Conservation (phyloP, 2,329 filamentous ascomycete genomes). For the Rutstroemia sp. region DNA sequence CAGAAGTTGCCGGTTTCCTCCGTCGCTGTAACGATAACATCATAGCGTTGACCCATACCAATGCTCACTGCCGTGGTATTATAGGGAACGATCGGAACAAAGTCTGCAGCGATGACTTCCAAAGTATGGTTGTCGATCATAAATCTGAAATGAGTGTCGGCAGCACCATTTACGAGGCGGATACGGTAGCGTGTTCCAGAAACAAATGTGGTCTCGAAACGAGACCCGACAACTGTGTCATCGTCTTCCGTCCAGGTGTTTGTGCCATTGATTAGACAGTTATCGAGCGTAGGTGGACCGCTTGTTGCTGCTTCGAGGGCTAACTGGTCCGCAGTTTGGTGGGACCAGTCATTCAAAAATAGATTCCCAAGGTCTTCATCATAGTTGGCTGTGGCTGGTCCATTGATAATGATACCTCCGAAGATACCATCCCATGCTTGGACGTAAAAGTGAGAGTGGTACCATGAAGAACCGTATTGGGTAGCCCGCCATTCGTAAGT, state of each 20-base stretch:
- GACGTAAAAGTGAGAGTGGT: constrained; percentile 46
- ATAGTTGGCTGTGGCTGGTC: constrained; percentile 49
- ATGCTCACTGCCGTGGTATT: constrained; percentile 33
- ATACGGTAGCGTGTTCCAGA: constrained; percentile 37
- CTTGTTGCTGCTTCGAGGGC: constrained; percentile 13
- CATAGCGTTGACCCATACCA: constrained; percentile 43
- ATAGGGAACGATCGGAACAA: constrained; percentile 31
- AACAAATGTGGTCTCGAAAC: constrained; percentile 29
- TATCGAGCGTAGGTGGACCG: constrained; percentile 26
- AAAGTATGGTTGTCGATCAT: constrained; percentile 42
- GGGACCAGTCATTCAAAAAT: constrained; percentile 26
- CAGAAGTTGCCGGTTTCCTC: constrained; percentile 43
- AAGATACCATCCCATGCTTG: constrained; percentile 47
- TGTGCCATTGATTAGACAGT: constrained; percentile 22
- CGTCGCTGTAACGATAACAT: constrained; percentile 38
- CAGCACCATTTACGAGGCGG: constrained; percentile 37
- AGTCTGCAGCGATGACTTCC: constrained; percentile 56
- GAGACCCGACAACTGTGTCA: background rate
- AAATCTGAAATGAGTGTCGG: constrained; percentile 38
- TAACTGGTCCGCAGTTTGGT: constrained; percentile 19
- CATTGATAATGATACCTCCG: constrained; percentile 54
- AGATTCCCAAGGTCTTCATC: constrained; percentile 54
- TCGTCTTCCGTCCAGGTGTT: constrained; percentile 6
- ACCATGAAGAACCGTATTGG: constrained; percentile 10
- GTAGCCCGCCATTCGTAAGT: constrained; percentile 15